phyloP scores from a whole-genome alignment of 176 grass and related monocot genomes.

The Chrysopogon serrulatus region DNA sequence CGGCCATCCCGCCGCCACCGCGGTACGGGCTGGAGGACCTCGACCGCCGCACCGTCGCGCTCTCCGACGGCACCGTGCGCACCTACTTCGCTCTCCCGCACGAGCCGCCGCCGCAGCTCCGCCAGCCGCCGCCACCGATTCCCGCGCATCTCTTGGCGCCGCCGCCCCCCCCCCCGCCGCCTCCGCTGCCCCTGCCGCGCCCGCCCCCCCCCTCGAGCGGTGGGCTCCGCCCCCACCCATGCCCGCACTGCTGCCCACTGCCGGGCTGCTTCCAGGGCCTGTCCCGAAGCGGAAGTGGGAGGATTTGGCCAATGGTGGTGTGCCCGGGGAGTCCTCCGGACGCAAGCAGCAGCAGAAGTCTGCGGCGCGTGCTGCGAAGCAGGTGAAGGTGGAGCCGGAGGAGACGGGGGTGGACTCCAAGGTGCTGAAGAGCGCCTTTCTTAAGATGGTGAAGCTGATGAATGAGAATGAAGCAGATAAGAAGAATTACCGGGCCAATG shows the following conservation, averaged over 20 bases:
- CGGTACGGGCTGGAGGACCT: slow-evolving; percentile 36
- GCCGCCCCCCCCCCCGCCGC: background rate
- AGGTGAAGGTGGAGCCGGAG: slow-evolving; percentile 44
- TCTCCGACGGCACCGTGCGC: slow-evolving; percentile 76
- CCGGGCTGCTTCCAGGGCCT: slow-evolving; percentile 3
- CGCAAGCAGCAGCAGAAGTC: slow-evolving; percentile 22
- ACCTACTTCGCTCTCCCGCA: slow-evolving; percentile 86
- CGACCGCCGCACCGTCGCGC: slow-evolving; percentile 46
- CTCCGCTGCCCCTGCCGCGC: background rate
- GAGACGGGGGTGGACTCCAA: slow-evolving; percentile 36
- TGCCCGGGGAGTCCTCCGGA: slow-evolving; percentile 1
- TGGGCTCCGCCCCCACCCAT: background rate
- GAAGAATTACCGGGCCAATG: slow-evolving; percentile 70
- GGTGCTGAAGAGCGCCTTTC: slow-evolving; percentile 67
- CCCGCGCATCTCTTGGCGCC: slow-evolving; percentile 19
- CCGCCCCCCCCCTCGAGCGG: background rate
- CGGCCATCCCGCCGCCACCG: slow-evolving; percentile 47
- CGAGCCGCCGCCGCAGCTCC: slow-evolving; percentile 51
- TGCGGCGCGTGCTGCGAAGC: slow-evolving; percentile 22
- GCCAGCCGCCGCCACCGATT: slow-evolving; percentile 20
- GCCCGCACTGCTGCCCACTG: background rate
- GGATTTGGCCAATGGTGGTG: slow-evolving; percentile 30
- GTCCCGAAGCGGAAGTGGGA: slow-evolving; percentile 46
- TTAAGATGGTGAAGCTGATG: slow-evolving; percentile 72
- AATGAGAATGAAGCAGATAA: slow-evolving; percentile 55